Base-by-base conservation (phyloP, 768 basidiomycete species). In the Tephrocybe sp. region DNA sequence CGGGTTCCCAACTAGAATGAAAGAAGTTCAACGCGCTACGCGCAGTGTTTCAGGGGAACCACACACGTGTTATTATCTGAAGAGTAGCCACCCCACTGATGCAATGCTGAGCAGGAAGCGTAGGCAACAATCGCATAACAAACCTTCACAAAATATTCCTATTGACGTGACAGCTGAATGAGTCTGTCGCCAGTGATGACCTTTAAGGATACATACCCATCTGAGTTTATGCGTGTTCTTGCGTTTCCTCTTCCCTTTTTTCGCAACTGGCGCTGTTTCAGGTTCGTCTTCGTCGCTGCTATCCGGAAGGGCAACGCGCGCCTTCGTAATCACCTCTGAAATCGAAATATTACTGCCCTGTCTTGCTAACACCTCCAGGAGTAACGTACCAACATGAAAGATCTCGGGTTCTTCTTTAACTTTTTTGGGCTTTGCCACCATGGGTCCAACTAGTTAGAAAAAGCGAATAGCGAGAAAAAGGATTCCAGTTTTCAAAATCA, bases 131-230 rank as follows among this genome's bases (percentile, higher is more conserved):
- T 30, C 26, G n/a, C 26, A 51, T 30, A 30, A 40, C 46, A 53
- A 53, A 87, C 87, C 74, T 88, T 88, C 35, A 89, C 86, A 46
- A 60, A 62, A 57, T 89, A 89, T 67, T 86, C 79, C 87, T 84
- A 39, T 69, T 33, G 39, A 16, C 4, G 26, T 26, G 26, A 26
- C 26, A 11, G 22, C 8, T 35, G 38, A 30, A 39, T 54, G 41
- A 30, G 51, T n/a, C 31, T 16, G 36, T 38, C 6, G 19, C 14
- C 23, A 32, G 30, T n/a, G 32, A 51, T 12, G 5, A 41, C 22
- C 12, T 30, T 11, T 23, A 19, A 14, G 10, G 41, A 19, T 36
- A 63, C 79, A 53, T 57, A 81, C 85, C 84, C 82, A 86, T 64
- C 70, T 70, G 7, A 70, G 68, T 55, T 38, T 47, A 4, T 73